Evolutionary conservation across 164 flowering plant genomes (phyloP).

Genomic region (Platanus orientalis): DNA sequence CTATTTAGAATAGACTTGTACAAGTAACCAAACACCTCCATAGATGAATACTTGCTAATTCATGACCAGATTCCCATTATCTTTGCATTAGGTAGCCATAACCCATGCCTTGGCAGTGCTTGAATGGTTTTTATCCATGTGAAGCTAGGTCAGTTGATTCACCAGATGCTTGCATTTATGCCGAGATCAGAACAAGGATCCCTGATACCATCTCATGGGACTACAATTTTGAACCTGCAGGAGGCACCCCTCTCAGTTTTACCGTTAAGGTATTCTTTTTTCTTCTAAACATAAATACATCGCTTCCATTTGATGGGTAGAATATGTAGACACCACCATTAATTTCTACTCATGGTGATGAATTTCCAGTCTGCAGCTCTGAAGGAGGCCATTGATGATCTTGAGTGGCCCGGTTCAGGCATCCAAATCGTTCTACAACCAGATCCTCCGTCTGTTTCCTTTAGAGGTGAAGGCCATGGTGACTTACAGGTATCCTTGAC

Average conservation of each 20-base stretch:
- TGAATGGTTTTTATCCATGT: conserved; percentile 6
- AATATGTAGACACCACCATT: background rate
- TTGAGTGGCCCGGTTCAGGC: conserved; percentile 98
- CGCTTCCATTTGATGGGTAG: background rate
- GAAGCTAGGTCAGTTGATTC: conserved; percentile 74
- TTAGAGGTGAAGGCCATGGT: conserved; percentile 95
- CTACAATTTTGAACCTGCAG: conserved; percentile 90
- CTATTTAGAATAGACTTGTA: too few species aligned
- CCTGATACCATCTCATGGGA: conserved; percentile 95
- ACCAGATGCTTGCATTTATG: conserved; percentile 71
- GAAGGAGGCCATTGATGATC: conserved; percentile 96
- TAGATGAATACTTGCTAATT: background rate
- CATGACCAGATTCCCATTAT: background rate
- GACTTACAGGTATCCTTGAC: conserved; percentile 70
- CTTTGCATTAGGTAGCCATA: conserved; percentile 5
- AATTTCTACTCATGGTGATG: conserved; percentile 3
- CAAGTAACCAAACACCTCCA: too few species aligned
- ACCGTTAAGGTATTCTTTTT: conserved; percentile 66
- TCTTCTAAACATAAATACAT: background rate
- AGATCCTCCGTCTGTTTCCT: conserved; percentile 69
- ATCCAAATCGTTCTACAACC: conserved; percentile 70
- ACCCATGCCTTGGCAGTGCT: background rate
- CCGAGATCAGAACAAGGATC: conserved; percentile 86
- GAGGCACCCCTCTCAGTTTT: conserved; percentile 69
- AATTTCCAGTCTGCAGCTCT: conserved; percentile 73